Base-by-base conservation (phyloP, 495 filamentous ascomycete genomes). In the Pyrenula aspistea region DNA sequence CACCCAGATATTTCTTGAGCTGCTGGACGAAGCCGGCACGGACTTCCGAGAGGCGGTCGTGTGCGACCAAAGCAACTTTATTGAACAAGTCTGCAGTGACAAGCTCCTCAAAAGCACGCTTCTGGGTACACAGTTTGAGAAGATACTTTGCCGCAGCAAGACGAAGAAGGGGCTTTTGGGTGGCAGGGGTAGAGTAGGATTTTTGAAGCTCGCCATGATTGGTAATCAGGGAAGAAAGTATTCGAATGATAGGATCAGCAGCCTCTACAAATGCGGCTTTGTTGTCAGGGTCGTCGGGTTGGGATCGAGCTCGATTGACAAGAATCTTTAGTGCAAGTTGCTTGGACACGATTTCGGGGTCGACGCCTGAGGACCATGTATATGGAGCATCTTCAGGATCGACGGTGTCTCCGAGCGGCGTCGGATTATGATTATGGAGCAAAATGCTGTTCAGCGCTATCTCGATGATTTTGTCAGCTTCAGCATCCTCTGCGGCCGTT, bases 281-380 rank as follows among this genome's bases (percentile, higher is more conserved):
- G 22, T 66, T 65, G n/a, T 74, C 73, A 1, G 73, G 66, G 12
- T 76, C 71, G 20, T 82, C 82, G 55, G 78, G 73, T 15, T 77
- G 72, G 20, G 87, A 84, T 22, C 88, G 83, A 1, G 96, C 75
- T 49, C 87, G 81, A 65, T 96, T 99, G 23, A 95, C 89, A 20
- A 96, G 79, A 25, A 89, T 84, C 63, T 85, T 90, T 31, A 97
- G 75, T n/a, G 92, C 88, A 77, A 91, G 89, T 54, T 83, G 78
- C 67, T 97, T 96, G 20, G 89, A 87, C 42, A 83, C 77, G 15
- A 84, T 83, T 60, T 97, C 90, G 19, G 91, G 84, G 50, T 96
- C 89, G 25, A 87, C 65, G 1, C 78, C 74, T 55, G 91, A 84
- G 51, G 65, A 85, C 83, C 94, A 95, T 83, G 22, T 79, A 49